Percentiles rank a stretch among this genome's conserved stretches.
phyloP scores from a whole-genome alignment of 345 rosid species.

The Salix dunnii region DNA sequence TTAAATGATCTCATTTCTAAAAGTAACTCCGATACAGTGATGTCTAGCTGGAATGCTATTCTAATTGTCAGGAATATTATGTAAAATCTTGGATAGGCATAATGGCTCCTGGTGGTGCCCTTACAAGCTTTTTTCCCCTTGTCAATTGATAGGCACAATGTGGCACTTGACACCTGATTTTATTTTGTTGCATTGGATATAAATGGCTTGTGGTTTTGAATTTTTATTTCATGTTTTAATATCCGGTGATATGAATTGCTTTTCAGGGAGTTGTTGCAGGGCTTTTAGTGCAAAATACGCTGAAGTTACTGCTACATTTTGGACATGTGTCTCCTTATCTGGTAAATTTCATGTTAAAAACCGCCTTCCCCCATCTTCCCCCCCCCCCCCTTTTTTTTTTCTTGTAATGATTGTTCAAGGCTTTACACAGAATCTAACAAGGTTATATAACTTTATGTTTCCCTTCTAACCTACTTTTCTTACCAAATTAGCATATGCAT shows the following conservation, averaged over 20 bases:
- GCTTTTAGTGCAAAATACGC: conserved; percentile 83
- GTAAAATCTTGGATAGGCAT: neutral
- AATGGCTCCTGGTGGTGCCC: no score
- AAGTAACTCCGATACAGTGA: neutral
- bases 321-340: conserved; percentile 86
- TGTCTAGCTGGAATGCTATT: neutral
- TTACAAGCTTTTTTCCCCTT: neutral
- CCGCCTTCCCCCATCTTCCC: neutral
- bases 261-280: conserved; percentile 97
- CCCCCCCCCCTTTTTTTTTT: neutral
- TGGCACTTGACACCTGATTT: neutral
- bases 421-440: neutral
- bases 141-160: neutral
- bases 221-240: neutral
- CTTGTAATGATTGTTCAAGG: neutral
- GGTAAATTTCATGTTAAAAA: conserved; percentile 42
- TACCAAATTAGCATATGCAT: neutral
- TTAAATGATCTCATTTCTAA: neutral
- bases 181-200: neutral
- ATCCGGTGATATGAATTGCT: conserved; percentile 10
- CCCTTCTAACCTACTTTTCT: neutral
- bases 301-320: conserved; percentile 74
- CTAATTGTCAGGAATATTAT: neutral
- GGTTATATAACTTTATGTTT: neutral
- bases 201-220: neutral